Conservation (phyloP, 108 stramenopile species). For the Parietichytrium sp. region DNA sequence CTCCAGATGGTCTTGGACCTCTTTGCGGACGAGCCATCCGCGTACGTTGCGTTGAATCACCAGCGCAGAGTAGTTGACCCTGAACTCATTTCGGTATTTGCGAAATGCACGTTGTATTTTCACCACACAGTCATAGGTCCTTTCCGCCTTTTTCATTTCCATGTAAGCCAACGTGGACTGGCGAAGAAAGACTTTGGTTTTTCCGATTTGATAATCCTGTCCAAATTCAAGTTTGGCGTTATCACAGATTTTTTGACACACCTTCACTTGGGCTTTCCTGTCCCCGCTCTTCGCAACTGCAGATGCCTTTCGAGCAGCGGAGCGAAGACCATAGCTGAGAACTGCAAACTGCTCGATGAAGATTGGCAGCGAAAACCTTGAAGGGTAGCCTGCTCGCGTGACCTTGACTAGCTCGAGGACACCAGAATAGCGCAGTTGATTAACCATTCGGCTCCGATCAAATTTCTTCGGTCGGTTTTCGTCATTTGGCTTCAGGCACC, state of each 20-base stretch:
- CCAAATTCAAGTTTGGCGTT: neutral
- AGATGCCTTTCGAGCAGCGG: neutral
- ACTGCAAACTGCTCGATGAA: conserved; percentile 44
- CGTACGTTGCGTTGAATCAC: conserved; percentile 76
- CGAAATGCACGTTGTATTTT: conserved; percentile 75
- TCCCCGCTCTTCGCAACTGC: neutral
- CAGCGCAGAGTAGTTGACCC: conserved; percentile 65
- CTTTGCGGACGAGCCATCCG: conserved; percentile 53
- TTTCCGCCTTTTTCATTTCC: conserved; percentile 71
- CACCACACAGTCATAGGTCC: conserved; percentile 77
- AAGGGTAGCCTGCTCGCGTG: conserved; percentile 64
- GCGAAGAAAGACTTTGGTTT: conserved; percentile 87
- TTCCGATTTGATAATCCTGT: conserved; percentile 72
- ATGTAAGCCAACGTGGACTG: conserved; percentile 84
- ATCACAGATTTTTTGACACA: conserved; percentile 19
- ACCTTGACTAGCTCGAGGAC: conserved; percentile 69
- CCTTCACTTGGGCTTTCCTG: neutral
- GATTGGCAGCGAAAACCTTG: conserved; percentile 59
- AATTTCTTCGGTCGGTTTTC: conserved; percentile 28
- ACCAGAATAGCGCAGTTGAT: conserved; percentile 62
- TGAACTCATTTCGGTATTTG: conserved; percentile 63
- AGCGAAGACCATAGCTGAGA: neutral
- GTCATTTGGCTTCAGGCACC: conserved; percentile 57
- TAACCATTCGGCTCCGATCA: conserved; percentile 27
- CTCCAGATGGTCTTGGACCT: conserved; percentile 58